Conservation (phyloP, 306 rosid species). For the Dicorynia guianensis region DNA sequence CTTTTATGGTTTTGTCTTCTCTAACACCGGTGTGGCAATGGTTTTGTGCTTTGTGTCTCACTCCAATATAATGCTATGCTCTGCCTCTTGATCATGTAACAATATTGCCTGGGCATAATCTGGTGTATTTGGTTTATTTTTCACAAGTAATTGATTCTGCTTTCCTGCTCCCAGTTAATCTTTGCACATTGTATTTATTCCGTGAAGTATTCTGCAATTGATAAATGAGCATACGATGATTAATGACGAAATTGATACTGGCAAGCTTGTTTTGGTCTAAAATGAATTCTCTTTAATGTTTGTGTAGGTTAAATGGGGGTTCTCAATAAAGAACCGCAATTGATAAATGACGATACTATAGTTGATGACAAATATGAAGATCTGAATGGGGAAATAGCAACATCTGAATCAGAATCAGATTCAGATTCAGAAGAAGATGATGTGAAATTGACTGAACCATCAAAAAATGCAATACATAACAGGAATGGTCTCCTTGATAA, state of each 20-base stretch:
- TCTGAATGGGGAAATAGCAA: constrained; percentile 48
- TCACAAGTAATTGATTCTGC: background rate
- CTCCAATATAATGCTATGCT: background rate
- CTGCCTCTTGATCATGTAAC: background rate
- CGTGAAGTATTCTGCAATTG: background rate
- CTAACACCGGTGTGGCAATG: background rate
- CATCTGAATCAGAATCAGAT: constrained; percentile 66
- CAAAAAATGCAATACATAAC: constrained; percentile 69
- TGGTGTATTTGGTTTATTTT: constrained; percentile 18
- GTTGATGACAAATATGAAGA: constrained; percentile 40
- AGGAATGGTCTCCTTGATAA: constrained; percentile 78
- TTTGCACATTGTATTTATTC: background rate
- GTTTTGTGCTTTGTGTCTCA: constrained; percentile 12
- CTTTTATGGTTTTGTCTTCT: background rate
- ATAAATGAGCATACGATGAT: background rate
- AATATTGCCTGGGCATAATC: background rate
- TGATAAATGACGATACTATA: constrained; percentile 38
- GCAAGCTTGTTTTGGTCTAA: constrained; percentile 16
- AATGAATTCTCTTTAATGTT: background rate
- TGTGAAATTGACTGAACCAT: constrained; percentile 65
- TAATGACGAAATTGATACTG: background rate
- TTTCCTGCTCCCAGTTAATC: background rate
- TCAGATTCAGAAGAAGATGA: constrained; percentile 53
- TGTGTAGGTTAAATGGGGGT: constrained; percentile 61
- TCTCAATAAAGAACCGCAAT: constrained; percentile 19